Conservation (phyloP, 2,329 filamentous ascomycete species). For the Colletotrichum spinosum region DNA sequence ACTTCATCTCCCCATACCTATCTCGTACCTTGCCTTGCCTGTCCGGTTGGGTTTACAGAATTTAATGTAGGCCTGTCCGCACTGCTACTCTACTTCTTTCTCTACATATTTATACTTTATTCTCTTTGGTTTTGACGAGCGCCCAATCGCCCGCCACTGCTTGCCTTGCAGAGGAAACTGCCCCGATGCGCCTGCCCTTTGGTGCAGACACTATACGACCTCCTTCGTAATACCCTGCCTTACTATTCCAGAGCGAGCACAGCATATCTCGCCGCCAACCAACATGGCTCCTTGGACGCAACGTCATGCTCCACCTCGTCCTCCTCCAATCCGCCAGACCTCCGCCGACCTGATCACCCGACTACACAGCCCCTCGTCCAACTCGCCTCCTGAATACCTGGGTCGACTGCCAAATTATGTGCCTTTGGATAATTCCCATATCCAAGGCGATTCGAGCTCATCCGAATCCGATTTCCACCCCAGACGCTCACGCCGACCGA, state of each 20-base stretch:
- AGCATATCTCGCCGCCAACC: too few relatives aligned
- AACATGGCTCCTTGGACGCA: slow-evolving; percentile 48
- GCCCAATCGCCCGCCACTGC: slow-evolving; percentile 11
- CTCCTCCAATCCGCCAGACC: slow-evolving; percentile 36
- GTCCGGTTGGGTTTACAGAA: slow-evolving; percentile 4
- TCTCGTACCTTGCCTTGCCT: neutral
- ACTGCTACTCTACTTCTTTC: neutral
- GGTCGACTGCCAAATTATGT: slow-evolving; percentile 41
- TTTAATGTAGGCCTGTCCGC: slow-evolving; percentile 19
- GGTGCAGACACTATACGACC: slow-evolving; percentile 37
- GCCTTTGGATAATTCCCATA: slow-evolving; percentile 39
- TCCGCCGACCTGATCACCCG: slow-evolving; percentile 49
- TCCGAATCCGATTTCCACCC: slow-evolving; percentile 55
- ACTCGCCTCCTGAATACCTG: slow-evolving; percentile 36
- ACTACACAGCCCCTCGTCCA: slow-evolving; percentile 50
- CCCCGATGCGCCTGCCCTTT: slow-evolving; percentile 28
- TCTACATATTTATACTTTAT: neutral
- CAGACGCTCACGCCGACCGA: slow-evolving; percentile 41
- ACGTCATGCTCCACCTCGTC: slow-evolving; percentile 39
- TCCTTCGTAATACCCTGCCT: slow-evolving; percentile 28
- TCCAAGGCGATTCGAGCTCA: slow-evolving; percentile 55
- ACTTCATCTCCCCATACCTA: slow-evolving; percentile 3
- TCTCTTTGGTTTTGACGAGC: slow-evolving; percentile 3
- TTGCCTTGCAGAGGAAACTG: slow-evolving; percentile 14
- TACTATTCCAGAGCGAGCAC: too few relatives aligned